Base-by-base conservation (phyloP, 2,329 filamentous ascomycete species). In the Emmonsia crescens region DNA sequence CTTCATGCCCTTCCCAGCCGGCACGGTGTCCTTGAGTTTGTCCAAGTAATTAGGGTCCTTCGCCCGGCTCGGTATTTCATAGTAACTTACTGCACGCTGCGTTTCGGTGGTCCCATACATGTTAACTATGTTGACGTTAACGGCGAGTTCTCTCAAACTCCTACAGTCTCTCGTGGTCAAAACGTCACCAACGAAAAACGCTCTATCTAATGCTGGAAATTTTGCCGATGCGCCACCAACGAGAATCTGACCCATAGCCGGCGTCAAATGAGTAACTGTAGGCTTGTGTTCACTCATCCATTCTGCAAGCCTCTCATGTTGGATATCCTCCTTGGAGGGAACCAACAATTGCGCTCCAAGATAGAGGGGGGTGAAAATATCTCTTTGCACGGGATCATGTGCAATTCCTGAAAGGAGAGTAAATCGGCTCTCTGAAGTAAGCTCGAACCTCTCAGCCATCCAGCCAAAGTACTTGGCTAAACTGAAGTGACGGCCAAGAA, bases 211-310 rank as follows among this genome's bases (percentile, higher is more conserved):
- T 14, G 82, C 80, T 1, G 90, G 88, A 69, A 96, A 95, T 66
- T 89, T 75, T 0, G 89, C 86, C 2, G 79, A 86, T 29, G 91
- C 89, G 66, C 89, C 90, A 51, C 91, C 92, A n/a, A 93, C 87
- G 1, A 97, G 78, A 64, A 97, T 94, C 68, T 96, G 90, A 61
- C 92, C 92, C 92, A 97, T 96, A 62, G 94, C 94, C 10, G 94
- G 94, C 1, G 94, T 99, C 46, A 97, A 77, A 75, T 97, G 94
- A 14, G 88, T 91, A 24, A 91, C 89, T 19, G 87, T 96, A 2
- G 89, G 85, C 61, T 82, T 77, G 70, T 89, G 83, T 59, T 87
- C 83, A 59, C 82, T 80, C 82, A 96, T 90, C 94, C 94, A 99
- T 70, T 96, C 91, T 4, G 87, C 87, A 16, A 96, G 79, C 68